A percentile compares a stretch with the other conserved stretches of the same genome.
Evolutionary conservation across 345 rosid species (phyloP).

Genomic region (Pistacia atlantica): DNA sequence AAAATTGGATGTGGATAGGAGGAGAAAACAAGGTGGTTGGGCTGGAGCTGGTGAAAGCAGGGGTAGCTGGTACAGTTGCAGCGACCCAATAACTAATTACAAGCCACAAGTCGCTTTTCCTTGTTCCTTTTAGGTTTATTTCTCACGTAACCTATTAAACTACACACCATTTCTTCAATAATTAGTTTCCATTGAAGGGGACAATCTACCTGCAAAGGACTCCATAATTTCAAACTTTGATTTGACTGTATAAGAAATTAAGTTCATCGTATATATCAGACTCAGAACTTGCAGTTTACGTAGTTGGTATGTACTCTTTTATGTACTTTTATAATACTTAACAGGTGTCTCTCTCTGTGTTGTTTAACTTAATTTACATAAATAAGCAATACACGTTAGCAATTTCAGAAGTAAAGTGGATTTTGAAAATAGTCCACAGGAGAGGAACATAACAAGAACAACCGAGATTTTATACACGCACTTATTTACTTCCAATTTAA

Average conservation of each 20-base stretch:
- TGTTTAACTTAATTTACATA: too few species aligned
- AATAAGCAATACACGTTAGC: background rate
- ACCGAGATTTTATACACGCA: background rate
- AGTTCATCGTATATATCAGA: background rate
- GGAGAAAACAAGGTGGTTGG: slow-evolving; percentile 31
- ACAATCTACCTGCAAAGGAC: slow-evolving; percentile 24
- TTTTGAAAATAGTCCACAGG: background rate
- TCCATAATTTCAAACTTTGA: background rate
- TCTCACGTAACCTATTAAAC: slow-evolving; percentile 38
- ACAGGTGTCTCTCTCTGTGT: background rate
- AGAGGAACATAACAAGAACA: too few species aligned
- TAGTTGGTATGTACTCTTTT: background rate
- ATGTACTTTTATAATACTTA: background rate
- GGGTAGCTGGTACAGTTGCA: slow-evolving; percentile 31
- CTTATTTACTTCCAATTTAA: background rate
- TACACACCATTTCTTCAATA: slow-evolving; percentile 24
- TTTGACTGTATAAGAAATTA: background rate
- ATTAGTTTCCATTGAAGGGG: slow-evolving; percentile 32
- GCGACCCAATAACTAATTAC: slow-evolving; percentile 77
- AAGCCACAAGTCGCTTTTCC: slow-evolving; percentile 79
- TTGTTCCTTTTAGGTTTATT: slow-evolving; percentile 32
- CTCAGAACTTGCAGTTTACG: background rate
- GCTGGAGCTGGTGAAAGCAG: slow-evolving; percentile 40
- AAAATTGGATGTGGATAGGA: slow-evolving; percentile 19
- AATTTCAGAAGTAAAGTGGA: background rate